Evolutionary conservation across 2,329 filamentous ascomycete species (phyloP), one percentile per base, ranked within the genome.

Genomic region (Venturia aucupariae): DNA sequence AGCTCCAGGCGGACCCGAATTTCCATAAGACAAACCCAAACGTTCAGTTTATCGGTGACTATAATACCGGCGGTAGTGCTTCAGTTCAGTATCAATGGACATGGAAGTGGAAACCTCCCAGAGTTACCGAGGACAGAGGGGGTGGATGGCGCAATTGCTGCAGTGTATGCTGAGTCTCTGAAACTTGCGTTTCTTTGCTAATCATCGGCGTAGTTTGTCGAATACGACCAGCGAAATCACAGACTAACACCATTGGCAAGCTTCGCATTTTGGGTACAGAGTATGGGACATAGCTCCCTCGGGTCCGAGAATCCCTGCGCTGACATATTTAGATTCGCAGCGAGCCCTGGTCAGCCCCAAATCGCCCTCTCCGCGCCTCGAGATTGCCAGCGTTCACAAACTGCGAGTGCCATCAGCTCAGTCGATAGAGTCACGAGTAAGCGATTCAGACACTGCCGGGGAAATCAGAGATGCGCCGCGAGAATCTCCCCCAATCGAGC

Each of bases 1-100:
- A 99, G 75, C 97, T 99, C 71, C 92, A 97, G 70, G 92, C 93
- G 68, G 92, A 99, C 72, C 94, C 94, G 0, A 99, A 99, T 72
- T 80, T 99, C 64, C 94, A 99, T 79, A 97, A 96, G 74, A 97
- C 97, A 5, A 66, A 66, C 73, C 84, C 92, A 64, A 97, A 97
- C 73, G 94, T 99, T 46, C 89, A 95, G 71, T 82, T 97, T 55
- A 87, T 99, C n/a, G 94, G 94, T 3, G 92, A 96, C 74, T 97
- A 89, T 73, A 83, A 85, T 2, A 99, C 94, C 0, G 86, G 83
- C 39, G 92, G 93, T n/a, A 90, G 81, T 71, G 80, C 88, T 7
- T 93, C 90, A 1, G 88, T 96, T 38, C 87, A 91, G 41, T 97
- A 97, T 73, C 89, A 93, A 68, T 99, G 93, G 92, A 87, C 88